These are phyloP conservation scores for Raffaelea deltoideospora DNA, from an alignment of 2,329 filamentous ascomycete species.

Conservation along the genomic window DNA sequence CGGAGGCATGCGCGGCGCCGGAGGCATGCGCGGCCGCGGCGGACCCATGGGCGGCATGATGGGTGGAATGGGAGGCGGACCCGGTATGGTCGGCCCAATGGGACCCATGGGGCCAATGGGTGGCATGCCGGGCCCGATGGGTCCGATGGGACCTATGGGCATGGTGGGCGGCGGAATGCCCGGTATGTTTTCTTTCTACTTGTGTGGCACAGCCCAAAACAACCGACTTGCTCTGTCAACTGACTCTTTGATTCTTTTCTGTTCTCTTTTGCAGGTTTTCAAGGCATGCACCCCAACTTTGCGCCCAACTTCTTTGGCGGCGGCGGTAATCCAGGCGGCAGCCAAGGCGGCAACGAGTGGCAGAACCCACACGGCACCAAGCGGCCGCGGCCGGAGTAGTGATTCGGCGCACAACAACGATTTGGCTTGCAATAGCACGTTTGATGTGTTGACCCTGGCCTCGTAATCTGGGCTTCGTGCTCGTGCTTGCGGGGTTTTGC, in stretches of 20 bases:
- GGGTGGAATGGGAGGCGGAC: constrained; percentile 16
- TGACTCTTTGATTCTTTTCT: background rate
- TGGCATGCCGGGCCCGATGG: constrained; percentile 26
- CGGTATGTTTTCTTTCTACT: constrained; percentile 27
- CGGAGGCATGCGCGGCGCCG: constrained; percentile 30
- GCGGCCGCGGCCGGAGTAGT: constrained; percentile 49
- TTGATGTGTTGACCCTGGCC: background rate
- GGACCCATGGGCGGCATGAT: constrained; percentile 7
- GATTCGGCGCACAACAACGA: no score
- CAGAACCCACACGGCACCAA: constrained; percentile 76
- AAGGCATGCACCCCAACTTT: constrained; percentile 54
- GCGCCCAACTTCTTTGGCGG: constrained; percentile 57
- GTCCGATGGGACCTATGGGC: constrained; percentile 25
- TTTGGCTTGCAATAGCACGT: no score
- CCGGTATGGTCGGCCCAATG: constrained; percentile 22
- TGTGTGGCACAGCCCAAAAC: background rate
- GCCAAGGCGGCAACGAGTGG: constrained; percentile 40
- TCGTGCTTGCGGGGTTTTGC: background rate
- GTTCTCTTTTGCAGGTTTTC: constrained; percentile 37
- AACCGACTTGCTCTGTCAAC: background rate
- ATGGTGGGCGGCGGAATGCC: constrained; percentile 35
- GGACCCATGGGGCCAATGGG: constrained; percentile 28
- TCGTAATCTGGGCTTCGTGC: background rate
- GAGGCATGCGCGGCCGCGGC: constrained; percentile 28
- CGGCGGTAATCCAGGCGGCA: constrained; percentile 22